phyloP scores from a whole-genome alignment of 2,329 filamentous ascomycete species.

The Ceratocystis smalleyi region DNA sequence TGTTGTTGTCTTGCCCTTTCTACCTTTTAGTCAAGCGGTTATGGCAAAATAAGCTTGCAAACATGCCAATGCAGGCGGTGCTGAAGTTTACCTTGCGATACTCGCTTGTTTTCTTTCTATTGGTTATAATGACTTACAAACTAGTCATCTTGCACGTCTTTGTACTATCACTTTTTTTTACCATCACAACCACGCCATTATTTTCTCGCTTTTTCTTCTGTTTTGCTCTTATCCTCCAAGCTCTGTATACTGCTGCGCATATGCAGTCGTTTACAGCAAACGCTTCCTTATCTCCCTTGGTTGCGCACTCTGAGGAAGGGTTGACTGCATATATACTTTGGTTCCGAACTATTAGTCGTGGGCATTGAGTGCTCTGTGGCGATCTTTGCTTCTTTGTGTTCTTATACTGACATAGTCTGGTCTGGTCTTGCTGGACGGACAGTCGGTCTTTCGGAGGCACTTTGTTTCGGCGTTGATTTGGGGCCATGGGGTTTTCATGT shows the following conservation, averaged over 20 bases:
- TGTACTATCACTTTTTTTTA: slow-evolving; percentile 1
- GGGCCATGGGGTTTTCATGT: background rate
- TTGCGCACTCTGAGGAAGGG: background rate
- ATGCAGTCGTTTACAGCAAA: background rate
- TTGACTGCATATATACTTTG: slow-evolving; percentile 8
- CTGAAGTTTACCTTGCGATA: background rate
- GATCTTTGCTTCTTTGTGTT: slow-evolving; percentile 2
- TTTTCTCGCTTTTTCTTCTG: slow-evolving; percentile 2
- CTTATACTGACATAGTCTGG: background rate
- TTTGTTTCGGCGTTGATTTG: slow-evolving; percentile 3
- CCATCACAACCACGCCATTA: background rate
- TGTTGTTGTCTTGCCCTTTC: background rate
- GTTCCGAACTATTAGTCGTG: background rate
- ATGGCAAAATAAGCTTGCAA: background rate
- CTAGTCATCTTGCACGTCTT: slow-evolving; percentile 4
- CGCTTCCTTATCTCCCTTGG: background rate
- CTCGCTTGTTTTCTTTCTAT: background rate
- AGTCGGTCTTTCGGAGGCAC: background rate
- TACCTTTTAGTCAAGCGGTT: background rate
- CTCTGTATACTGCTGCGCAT: slow-evolving; percentile 2
- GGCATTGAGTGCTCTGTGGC: background rate
- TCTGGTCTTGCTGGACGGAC: background rate
- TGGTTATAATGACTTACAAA: background rate
- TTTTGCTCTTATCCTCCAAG: background rate
- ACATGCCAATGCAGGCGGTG: background rate